Evolutionary conservation across 306 rosid genomes (phyloP).

Genomic region (Oemleria cerasiformis): DNA sequence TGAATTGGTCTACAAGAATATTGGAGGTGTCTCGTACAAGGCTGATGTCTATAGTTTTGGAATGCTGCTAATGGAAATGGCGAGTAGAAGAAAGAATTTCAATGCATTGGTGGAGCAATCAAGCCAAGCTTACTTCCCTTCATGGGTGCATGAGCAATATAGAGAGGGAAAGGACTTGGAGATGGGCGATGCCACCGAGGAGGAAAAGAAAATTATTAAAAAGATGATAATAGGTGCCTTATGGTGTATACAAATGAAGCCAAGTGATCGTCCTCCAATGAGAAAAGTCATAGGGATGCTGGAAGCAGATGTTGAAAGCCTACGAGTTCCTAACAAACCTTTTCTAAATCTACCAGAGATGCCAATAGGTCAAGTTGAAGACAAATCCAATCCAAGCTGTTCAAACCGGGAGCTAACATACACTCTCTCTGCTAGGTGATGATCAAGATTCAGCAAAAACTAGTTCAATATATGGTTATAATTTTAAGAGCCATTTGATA

Average conservation of each 20-base stretch:
- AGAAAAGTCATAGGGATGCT: constrained; percentile 7
- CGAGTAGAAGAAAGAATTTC: not conserved
- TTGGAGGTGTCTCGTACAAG: too few species aligned
- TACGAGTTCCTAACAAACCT: not conserved
- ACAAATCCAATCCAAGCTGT: too few species aligned
- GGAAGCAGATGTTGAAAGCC: constrained; percentile 6
- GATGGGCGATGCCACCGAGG: not conserved
- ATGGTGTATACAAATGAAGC: constrained; percentile 18
- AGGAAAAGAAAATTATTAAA: not conserved
- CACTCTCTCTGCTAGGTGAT: too few species aligned
- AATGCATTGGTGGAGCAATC: constrained; percentile 1
- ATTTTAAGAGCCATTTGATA: too few species aligned
- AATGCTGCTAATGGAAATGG: constrained; percentile 9
- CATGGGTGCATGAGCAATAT: not conserved
- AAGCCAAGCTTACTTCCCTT: constrained; percentile 10
- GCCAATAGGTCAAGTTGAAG: too few species aligned
- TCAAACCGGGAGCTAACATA: too few species aligned
- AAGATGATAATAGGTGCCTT: constrained; percentile 11
- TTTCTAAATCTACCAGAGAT: not conserved
- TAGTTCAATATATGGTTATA: too few species aligned
- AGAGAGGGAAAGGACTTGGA: not conserved
- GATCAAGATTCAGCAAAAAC: too few species aligned
- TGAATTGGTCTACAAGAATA: not conserved
- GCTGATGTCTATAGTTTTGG: constrained; percentile 14
- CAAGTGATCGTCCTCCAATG: constrained; percentile 12